Percentiles rank a stretch among this genome's conserved stretches.
Conservation (phyloP, 305 asterid genomes). For the Rubia tinctorum region DNA sequence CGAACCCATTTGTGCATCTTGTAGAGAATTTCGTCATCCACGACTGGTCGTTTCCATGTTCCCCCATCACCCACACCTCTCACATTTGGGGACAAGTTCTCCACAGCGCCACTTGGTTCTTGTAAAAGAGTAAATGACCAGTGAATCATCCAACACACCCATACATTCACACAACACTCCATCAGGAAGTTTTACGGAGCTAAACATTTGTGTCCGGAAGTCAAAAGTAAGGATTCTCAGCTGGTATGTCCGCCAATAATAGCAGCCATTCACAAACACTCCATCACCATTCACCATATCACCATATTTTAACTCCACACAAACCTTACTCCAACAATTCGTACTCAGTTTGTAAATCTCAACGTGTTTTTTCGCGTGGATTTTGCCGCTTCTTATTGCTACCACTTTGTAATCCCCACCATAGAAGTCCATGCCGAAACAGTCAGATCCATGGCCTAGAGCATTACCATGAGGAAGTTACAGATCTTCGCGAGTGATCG, state of each 20-base stretch:
- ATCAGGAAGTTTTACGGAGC: background rate
- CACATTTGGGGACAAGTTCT: too few relatives aligned
- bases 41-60: background rate
- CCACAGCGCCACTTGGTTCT: too few relatives aligned
- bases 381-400: background rate
- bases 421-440: background rate
- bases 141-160: background rate
- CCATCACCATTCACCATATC: background rate
- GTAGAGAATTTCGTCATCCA: background rate
- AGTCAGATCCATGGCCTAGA: too few relatives aligned
- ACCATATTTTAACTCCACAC: background rate
- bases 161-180: background rate
- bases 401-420: background rate
- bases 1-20: too few relatives aligned
- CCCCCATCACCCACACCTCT: background rate
- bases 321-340: background rate
- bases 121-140: background rate
- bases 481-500: too few relatives aligned
- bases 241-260: background rate
- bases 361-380: background rate
- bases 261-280: background rate
- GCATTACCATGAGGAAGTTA: too few relatives aligned
- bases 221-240: background rate
- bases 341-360: background rate
- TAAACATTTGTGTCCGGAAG: background rate